A percentile compares a stretch with the other conserved stretches of the same genome.
These are phyloP conservation scores for Mycena haematopus DNA, from an alignment of 768 basidiomycete species.

Conservation along the genomic window DNA sequence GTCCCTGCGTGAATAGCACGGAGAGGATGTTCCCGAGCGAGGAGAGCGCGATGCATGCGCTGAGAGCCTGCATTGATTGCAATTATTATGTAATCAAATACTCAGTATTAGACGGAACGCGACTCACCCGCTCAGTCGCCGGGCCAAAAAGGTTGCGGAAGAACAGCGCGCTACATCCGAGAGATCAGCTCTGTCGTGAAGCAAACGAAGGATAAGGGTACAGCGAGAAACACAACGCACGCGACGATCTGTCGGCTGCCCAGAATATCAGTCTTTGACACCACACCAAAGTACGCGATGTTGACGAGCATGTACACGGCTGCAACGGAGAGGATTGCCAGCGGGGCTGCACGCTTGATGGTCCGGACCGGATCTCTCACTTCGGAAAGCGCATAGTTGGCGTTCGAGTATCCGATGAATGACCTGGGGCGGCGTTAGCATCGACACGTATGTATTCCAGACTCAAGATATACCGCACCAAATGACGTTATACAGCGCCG, in stretches of 20 bases:
- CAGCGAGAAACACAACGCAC: slow-evolving; percentile 35
- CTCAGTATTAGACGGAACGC: neutral
- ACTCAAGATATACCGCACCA: slow-evolving; percentile 23
- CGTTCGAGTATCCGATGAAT: slow-evolving; percentile 71
- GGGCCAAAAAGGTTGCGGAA: slow-evolving; percentile 71
- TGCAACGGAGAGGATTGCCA: slow-evolving; percentile 61
- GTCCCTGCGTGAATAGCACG: slow-evolving; percentile 47
- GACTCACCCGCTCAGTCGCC: slow-evolving; percentile 50
- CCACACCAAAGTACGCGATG: slow-evolving; percentile 72
- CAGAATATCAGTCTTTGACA: slow-evolving; percentile 71
- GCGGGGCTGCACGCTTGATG: slow-evolving; percentile 67
- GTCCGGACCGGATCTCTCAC: slow-evolving; percentile 67
- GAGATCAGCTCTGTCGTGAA: neutral
- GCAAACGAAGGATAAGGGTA: neutral
- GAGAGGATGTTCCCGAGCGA: slow-evolving; percentile 67
- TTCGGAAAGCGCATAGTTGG: slow-evolving; percentile 72
- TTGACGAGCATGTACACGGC: slow-evolving; percentile 67
- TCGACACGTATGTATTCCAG: too few species aligned
- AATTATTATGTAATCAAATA: neutral
- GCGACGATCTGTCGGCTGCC: slow-evolving; percentile 66
- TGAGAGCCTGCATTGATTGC: slow-evolving; percentile 33
- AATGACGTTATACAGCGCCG: slow-evolving; percentile 60
- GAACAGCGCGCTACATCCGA: slow-evolving; percentile 49
- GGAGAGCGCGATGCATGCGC: slow-evolving; percentile 57
- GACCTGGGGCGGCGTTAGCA: slow-evolving; percentile 50